These are phyloP conservation scores for Phialophora verrucosa DNA, from an alignment of 2,329 filamentous ascomycete species.

Conservation along the genomic window DNA sequence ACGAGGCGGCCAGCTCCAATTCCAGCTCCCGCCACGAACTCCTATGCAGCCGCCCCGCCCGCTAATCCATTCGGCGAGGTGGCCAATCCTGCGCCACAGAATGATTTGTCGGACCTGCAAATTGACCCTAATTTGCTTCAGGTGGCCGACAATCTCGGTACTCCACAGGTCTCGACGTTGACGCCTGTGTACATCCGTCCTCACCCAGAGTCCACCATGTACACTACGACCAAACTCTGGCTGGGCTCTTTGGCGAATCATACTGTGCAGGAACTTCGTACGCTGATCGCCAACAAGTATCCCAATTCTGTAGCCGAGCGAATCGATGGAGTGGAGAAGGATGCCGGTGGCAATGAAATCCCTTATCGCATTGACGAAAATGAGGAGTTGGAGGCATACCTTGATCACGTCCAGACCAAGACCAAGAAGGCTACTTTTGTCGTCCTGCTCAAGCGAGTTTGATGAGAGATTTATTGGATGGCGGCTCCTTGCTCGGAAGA, in stretches of 20 bases:
- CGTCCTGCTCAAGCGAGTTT: slow-evolving; percentile 45
- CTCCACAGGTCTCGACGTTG: slow-evolving; percentile 39
- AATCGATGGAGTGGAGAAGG: slow-evolving; percentile 69
- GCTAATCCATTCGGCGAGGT: slow-evolving; percentile 31
- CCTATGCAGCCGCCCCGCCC: slow-evolving; percentile 29
- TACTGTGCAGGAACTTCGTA: slow-evolving; percentile 67
- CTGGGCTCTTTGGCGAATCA: slow-evolving; percentile 65
- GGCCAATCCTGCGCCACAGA: slow-evolving; percentile 22
- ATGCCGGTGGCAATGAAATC: slow-evolving; percentile 62
- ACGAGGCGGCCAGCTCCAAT: slow-evolving; percentile 41
- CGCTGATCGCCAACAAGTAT: slow-evolving; percentile 65
- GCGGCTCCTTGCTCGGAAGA: not conserved
- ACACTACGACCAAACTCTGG: slow-evolving; percentile 61
- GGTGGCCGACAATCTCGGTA: slow-evolving; percentile 58
- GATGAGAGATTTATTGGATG: not conserved
- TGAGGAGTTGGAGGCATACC: slow-evolving; percentile 73
- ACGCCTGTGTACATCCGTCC: slow-evolving; percentile 69
- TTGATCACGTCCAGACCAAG: slow-evolving; percentile 66
- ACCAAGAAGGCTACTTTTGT: slow-evolving; percentile 60
- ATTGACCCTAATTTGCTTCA: slow-evolving; percentile 68
- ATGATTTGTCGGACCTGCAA: slow-evolving; percentile 58
- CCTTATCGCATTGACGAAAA: slow-evolving; percentile 71
- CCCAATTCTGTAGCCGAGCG: slow-evolving; percentile 64
- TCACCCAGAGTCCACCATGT: slow-evolving; percentile 65
- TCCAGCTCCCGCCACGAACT: slow-evolving; percentile 40